phyloP scores from a whole-genome alignment of 495 filamentous ascomycete genomes.

The Immersiella caudata region DNA sequence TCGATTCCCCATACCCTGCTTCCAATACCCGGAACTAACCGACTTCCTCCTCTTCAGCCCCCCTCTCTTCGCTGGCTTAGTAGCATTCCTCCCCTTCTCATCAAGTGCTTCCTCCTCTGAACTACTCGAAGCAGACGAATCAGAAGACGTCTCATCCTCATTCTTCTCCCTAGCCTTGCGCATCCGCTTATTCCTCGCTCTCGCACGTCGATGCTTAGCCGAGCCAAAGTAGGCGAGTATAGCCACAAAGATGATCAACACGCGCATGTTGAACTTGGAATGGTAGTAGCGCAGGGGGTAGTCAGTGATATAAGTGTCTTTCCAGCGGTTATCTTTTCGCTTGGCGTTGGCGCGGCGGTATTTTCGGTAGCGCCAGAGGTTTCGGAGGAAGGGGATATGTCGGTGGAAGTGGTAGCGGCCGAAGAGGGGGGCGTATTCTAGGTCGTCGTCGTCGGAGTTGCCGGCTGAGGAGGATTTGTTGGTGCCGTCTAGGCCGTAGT shows the following conservation, averaged over 20 bases:
- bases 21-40: conserved; percentile 16
- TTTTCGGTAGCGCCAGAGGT: conserved; percentile 15
- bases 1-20: not conserved
- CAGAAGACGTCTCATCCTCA: not conserved
- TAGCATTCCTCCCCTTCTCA: not conserved
- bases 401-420: conserved; percentile 20
- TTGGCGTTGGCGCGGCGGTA: conserved; percentile 6
- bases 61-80: not conserved
- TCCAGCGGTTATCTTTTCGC: conserved; percentile 19
- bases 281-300: conserved; percentile 17
- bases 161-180: conserved; percentile 1
- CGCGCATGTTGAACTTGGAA: not conserved
- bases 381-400: conserved; percentile 13
- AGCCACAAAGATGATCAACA: conserved; percentile 1
- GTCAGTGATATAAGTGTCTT: conserved; percentile 17
- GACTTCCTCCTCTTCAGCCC: conserved; percentile 12
- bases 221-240: conserved; percentile 18
- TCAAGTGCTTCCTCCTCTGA: not conserved
- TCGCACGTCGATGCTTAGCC: conserved; percentile 10
- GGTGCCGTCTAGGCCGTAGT: conserved; percentile 6
- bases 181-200: not conserved
- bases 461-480: not conserved
- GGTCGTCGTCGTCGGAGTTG: not conserved
- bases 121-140: not conserved
- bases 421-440: conserved; percentile 18